Evolutionary conservation across 208 protist genomes (phyloP).

Genomic region (Crithidia fasciculata): DNA sequence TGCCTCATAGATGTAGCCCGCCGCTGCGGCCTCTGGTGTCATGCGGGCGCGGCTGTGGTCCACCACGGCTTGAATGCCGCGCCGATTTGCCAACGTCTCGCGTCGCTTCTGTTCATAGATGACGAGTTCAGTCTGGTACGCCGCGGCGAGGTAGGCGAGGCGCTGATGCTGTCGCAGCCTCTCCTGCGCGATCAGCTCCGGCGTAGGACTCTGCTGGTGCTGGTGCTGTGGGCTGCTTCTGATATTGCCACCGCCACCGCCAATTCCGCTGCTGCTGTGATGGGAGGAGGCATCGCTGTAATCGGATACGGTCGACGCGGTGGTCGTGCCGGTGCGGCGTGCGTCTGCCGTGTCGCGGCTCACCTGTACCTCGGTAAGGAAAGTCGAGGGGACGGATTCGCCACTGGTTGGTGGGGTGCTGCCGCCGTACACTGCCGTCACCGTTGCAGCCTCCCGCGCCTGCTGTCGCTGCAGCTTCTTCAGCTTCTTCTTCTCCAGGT

Average conservation of each 20-base stretch:
- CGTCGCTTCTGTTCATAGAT: conserved; percentile 38
- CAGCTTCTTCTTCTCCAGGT: conserved; percentile 32
- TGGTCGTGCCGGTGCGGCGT: background rate
- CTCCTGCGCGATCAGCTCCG: conserved; percentile 1
- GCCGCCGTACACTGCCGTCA: background rate
- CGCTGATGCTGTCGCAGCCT: background rate
- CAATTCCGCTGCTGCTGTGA: background rate
- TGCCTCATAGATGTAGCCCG: conserved; percentile 22
- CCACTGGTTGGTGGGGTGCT: background rate
- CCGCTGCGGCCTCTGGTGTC: conserved; percentile 29
- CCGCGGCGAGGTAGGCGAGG: conserved; percentile 29
- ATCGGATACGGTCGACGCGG: conserved; percentile 13
- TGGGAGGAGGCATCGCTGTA: conserved; percentile 12
- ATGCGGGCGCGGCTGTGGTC: conserved; percentile 14
- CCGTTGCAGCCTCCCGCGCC: conserved; percentile 23
- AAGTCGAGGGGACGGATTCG: background rate
- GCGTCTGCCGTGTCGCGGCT: background rate
- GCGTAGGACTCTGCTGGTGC: background rate
- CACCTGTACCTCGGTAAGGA: background rate
- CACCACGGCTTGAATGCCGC: conserved; percentile 8
- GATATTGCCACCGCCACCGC: too few relatives aligned
- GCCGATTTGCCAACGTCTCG: conserved; percentile 19
- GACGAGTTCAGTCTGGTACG: conserved; percentile 30
- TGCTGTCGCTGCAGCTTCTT: conserved; percentile 27
- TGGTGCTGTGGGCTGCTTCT: background rate